Evolutionary conservation across 257 asterid species (phyloP).

Genomic region (Misopates orontium): DNA sequence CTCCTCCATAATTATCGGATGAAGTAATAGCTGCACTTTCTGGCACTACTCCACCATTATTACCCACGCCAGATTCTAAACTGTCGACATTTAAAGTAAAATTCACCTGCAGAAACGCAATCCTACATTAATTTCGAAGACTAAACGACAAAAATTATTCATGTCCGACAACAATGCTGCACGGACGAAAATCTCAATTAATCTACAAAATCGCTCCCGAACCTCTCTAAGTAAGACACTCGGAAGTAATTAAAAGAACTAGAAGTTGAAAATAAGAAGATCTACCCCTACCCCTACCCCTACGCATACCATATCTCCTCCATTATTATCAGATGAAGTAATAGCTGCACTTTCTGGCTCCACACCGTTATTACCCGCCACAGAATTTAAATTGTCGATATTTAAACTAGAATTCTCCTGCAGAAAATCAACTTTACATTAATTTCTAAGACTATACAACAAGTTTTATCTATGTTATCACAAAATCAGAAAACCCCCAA

Average conservation of each 20-base stretch:
- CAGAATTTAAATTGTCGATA: background rate
- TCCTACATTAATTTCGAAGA: no score
- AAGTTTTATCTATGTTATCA: background rate
- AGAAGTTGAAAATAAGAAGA: background rate
- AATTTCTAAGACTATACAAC: background rate
- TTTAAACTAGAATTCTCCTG: background rate
- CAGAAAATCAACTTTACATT: background rate
- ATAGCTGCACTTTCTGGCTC: background rate
- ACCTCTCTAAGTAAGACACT: slow-evolving; percentile 7
- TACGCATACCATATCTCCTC: background rate
- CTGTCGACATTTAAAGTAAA: background rate
- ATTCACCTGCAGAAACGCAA: background rate
- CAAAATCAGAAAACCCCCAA: background rate
- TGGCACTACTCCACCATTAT: background rate
- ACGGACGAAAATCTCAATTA: slow-evolving; percentile 11
- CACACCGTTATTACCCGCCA: background rate
- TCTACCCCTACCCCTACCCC: no score
- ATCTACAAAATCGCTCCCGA: background rate
- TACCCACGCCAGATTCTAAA: background rate
- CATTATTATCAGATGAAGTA: background rate
- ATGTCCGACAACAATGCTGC: slow-evolving; percentile 29
- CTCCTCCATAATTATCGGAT: background rate
- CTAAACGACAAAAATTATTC: background rate
- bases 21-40: background rate
- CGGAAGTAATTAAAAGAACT: background rate